Conservation (phyloP, 805 yeast genomes). For the Spathaspora girioi region DNA sequence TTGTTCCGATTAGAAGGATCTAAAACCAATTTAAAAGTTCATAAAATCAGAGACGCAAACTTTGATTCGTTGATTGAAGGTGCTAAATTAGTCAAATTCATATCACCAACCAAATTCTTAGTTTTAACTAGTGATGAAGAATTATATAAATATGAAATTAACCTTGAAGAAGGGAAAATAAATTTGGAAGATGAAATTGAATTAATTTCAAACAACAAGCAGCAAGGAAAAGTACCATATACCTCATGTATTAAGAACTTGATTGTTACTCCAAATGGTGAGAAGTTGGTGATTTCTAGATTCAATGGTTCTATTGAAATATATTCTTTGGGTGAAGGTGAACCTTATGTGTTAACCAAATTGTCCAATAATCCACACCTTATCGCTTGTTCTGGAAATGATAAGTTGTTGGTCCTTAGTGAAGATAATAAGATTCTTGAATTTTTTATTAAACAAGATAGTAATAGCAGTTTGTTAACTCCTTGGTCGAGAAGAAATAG, state of each 20-base stretch:
- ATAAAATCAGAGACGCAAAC: conserved; percentile 46
- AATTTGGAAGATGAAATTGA: conserved; percentile 44
- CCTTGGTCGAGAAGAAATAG: conserved; percentile 79
- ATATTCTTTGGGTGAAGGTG: conserved; percentile 22
- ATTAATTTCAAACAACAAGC: conserved; percentile 10
- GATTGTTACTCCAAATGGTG: conserved; percentile 43
- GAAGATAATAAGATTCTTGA: conserved; percentile 76
- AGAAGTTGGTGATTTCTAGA: conserved; percentile 54
- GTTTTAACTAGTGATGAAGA: conserved; percentile 63
- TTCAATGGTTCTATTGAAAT: conserved; percentile 65
- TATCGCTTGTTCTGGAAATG: conserved; percentile 47
- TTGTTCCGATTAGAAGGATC: conserved; percentile 57
- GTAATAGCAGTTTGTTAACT: conserved; percentile 43
- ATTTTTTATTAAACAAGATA: conserved; percentile 39
- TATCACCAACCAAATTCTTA: conserved; percentile 42
- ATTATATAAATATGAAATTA: conserved; percentile 38
- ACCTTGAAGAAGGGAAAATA: conserved; percentile 27
- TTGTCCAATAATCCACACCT: conserved; percentile 60
- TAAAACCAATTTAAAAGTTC: conserved; percentile 42
- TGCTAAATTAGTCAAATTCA: conserved; percentile 51
- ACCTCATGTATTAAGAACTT: conserved; percentile 46
- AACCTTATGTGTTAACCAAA: conserved; percentile 48
- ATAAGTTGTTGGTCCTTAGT: conserved; percentile 60
- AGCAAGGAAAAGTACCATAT: conserved; percentile 43
- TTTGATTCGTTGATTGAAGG: conserved; percentile 47